Evolutionary conservation across 2,329 filamentous ascomycete species (phyloP).

Genomic region (Pyrenophora seminiperda): DNA sequence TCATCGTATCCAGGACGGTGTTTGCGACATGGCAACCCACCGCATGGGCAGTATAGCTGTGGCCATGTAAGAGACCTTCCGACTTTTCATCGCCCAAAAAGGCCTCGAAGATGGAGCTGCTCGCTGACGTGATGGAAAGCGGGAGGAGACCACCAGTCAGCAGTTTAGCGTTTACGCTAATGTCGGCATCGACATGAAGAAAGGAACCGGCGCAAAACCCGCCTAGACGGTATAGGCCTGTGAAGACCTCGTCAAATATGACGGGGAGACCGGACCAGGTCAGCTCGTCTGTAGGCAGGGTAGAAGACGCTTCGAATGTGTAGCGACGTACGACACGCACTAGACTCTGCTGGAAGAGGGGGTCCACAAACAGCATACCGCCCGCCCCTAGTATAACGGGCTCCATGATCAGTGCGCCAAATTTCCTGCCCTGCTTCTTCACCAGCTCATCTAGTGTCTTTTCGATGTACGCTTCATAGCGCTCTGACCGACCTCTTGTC

Average conservation of each 20-base stretch:
- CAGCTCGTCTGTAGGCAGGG: slow-evolving; percentile 5
- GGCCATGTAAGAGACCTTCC: slow-evolving; percentile 79
- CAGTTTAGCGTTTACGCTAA: slow-evolving; percentile 81
- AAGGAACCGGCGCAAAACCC: slow-evolving; percentile 72
- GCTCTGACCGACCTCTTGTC: slow-evolving; percentile 48
- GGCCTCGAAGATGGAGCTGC: slow-evolving; percentile 71
- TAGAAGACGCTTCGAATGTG: slow-evolving; percentile 54
- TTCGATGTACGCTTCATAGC: slow-evolving; percentile 66
- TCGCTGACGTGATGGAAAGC: slow-evolving; percentile 76
- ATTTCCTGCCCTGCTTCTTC: slow-evolving; percentile 63
- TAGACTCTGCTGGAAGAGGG: slow-evolving; percentile 76
- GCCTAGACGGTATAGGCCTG: slow-evolving; percentile 80
- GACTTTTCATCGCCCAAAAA: slow-evolving; percentile 76
- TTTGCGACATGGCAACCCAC: slow-evolving; percentile 79
- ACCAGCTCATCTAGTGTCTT: slow-evolving; percentile 60
- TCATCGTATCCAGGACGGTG: slow-evolving; percentile 66
- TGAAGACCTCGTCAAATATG: slow-evolving; percentile 87
- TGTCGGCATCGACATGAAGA: slow-evolving; percentile 70
- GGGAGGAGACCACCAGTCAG: slow-evolving; percentile 81
- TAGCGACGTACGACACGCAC: slow-evolving; percentile 68
- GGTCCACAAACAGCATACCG: slow-evolving; percentile 84
- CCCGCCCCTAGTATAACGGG: slow-evolving; percentile 81
- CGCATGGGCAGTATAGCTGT: slow-evolving; percentile 85
- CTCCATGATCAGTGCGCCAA: slow-evolving; percentile 80
- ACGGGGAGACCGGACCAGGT: slow-evolving; percentile 77